Evolutionary conservation across 2,329 filamentous ascomycete genomes (phyloP).

Genomic region (Stagonosporopsis vannaccii): DNA sequence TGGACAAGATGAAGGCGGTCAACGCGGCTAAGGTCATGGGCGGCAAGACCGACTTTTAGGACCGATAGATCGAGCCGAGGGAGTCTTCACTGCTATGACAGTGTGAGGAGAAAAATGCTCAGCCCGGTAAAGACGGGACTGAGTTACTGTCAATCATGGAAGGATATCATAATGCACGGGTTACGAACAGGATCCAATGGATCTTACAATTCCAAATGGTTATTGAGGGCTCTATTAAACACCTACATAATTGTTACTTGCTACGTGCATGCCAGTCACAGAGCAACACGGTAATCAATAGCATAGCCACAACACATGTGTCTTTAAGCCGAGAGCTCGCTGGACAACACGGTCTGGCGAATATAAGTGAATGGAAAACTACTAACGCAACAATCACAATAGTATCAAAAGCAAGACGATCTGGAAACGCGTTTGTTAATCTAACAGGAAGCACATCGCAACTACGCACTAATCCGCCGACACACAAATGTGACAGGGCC

Average conservation of each 20-base stretch:
- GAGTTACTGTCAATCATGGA: neutral
- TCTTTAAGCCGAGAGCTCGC: no score
- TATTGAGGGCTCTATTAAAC: neutral
- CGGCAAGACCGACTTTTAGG: conserved; percentile 51
- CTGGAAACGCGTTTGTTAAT: no score
- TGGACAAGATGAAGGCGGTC: conserved; percentile 95
- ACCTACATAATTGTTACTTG: neutral
- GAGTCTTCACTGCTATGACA: neutral
- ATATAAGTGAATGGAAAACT: no score
- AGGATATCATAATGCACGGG: neutral
- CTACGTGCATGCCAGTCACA: neutral
- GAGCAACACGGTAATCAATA: neutral
- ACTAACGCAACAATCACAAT: no score
- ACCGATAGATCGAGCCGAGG: neutral
- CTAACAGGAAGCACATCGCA: no score
- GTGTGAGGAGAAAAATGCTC: no score
- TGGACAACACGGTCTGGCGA: no score
- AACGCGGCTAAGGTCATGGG: conserved; percentile 84
- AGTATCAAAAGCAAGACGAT: no score
- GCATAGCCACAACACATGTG: no score
- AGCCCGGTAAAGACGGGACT: neutral
- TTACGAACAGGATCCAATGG: neutral
- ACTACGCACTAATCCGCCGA: no score
- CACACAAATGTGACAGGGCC: no score
- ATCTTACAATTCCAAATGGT: neutral